These are phyloP conservation scores for Quercus phellos DNA, from an alignment of 331 rosid species.

Conservation along the genomic window DNA sequence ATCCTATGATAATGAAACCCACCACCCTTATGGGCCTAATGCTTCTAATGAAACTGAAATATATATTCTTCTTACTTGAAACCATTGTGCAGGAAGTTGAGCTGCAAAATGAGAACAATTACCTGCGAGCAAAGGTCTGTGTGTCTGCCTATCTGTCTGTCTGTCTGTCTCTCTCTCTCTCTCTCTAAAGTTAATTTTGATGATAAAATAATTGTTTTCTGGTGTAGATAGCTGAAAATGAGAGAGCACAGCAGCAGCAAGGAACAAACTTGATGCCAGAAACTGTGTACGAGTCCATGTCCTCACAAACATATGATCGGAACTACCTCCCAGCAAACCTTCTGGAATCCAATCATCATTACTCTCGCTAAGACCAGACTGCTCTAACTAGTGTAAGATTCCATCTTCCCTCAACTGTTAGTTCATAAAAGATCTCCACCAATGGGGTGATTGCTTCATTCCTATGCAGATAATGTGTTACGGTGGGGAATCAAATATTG, in stretches of 20 bases:
- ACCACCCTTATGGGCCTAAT: not conserved
- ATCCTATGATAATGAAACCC: not conserved
- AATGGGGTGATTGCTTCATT: not conserved
- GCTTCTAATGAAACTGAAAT: not conserved
- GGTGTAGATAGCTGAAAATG: slow-evolving; percentile 74
- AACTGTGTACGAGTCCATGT: slow-evolving; percentile 37
- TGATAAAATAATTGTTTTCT: not conserved
- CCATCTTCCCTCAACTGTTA: not conserved
- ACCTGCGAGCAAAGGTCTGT: slow-evolving; percentile 73
- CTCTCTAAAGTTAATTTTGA: not conserved
- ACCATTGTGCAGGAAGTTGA: slow-evolving; percentile 66
- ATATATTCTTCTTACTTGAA: not conserved
- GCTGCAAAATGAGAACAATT: slow-evolving; percentile 79
- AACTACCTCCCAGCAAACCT: slow-evolving; percentile 56
- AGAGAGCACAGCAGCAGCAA: slow-evolving; percentile 59
- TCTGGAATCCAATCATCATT: slow-evolving; percentile 48
- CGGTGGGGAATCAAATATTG: too few relatives aligned
- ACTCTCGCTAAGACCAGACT: slow-evolving; percentile 61
- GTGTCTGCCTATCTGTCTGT: not conserved
- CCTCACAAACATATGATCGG: slow-evolving; percentile 54
- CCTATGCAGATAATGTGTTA: not conserved
- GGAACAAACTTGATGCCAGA: slow-evolving; percentile 51
- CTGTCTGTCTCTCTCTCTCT: not conserved
- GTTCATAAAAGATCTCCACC: not conserved
- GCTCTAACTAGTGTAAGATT: slow-evolving; percentile 73